These are phyloP conservation scores for Saturnispora kantuleensis DNA, from an alignment of 805 yeast species.

Conservation along the genomic window DNA sequence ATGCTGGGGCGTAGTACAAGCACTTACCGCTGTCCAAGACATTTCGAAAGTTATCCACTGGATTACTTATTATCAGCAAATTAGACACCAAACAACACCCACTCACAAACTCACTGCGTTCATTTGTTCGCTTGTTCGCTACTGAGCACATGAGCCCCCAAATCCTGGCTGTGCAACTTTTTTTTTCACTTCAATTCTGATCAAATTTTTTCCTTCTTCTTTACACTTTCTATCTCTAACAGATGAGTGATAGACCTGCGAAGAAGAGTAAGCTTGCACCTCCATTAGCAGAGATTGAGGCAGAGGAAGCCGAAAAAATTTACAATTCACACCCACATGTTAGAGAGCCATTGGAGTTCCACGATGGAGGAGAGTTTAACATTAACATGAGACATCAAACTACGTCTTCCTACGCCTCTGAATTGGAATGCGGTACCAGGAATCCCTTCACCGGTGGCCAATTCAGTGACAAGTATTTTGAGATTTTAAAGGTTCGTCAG, in stretches of 20 bases:
- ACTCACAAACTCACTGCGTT: too few species aligned
- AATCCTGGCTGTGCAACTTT: not conserved
- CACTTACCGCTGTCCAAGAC: too few species aligned
- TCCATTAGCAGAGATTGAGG: conserved; percentile 59
- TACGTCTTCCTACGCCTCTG: conserved; percentile 51
- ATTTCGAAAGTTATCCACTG: too few species aligned
- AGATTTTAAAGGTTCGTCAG: conserved; percentile 69
- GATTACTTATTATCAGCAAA: too few species aligned
- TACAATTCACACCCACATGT: conserved; percentile 37
- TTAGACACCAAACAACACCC: too few species aligned
- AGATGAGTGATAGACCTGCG: conserved; percentile 30
- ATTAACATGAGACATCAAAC: conserved; percentile 51
- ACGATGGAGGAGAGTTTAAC: conserved; percentile 58
- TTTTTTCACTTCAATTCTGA: not conserved
- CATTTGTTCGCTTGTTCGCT: too few species aligned
- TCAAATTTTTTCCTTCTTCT: not conserved
- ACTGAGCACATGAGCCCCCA: too few species aligned
- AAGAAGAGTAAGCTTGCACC: conserved; percentile 44
- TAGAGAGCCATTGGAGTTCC: conserved; percentile 34
- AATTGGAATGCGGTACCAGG: conserved; percentile 43
- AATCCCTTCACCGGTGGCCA: conserved; percentile 75
- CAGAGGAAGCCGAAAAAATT: conserved; percentile 45
- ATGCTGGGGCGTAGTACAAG: too few species aligned
- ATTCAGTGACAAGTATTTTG: conserved; percentile 60
- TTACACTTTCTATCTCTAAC: not conserved